Conservation (phyloP, 2,329 filamentous ascomycete species). For the Fusarium liriodendri region DNA sequence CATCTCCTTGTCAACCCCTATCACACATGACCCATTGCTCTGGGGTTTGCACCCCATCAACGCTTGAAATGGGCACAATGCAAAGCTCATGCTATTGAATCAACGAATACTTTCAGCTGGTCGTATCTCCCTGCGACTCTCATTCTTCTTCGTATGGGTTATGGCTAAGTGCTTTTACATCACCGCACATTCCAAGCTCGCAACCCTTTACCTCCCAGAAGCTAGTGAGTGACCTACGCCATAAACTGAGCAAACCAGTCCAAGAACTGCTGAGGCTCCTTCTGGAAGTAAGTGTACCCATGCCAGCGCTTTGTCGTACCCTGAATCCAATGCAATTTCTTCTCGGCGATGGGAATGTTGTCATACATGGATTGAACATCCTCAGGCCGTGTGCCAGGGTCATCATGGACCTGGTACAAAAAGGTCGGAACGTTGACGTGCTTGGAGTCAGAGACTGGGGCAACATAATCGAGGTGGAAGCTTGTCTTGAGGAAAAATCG, state of each 20-base stretch:
- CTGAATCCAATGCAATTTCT: constrained; percentile 28
- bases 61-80: not conserved
- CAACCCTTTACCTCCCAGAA: not conserved
- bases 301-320: constrained; percentile 20
- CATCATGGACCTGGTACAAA: constrained; percentile 25
- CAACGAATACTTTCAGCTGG: not conserved
- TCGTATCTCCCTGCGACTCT: not conserved
- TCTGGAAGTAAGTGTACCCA: constrained; percentile 30
- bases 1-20: not conserved
- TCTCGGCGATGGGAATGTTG: constrained; percentile 18
- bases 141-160: not conserved
- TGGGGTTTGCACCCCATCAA: too few relatives aligned
- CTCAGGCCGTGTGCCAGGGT: constrained; percentile 13
- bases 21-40: not conserved
- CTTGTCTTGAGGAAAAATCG: constrained; percentile 31
- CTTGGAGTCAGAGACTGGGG: constrained; percentile 17
- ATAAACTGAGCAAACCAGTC: constrained; percentile 28
- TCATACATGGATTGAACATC: constrained; percentile 32
- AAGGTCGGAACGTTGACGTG: constrained; percentile 23
- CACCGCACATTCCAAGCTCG: not conserved
- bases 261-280: constrained; percentile 25
- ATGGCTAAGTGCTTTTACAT: not conserved
- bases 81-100: not conserved
- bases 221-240: not conserved
- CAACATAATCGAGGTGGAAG: constrained; percentile 15